Evolutionary conservation across 495 filamentous ascomycete genomes (phyloP), one percentile per base, ranked within the genome.

Genomic region (Antarctomyces pellizariae): DNA sequence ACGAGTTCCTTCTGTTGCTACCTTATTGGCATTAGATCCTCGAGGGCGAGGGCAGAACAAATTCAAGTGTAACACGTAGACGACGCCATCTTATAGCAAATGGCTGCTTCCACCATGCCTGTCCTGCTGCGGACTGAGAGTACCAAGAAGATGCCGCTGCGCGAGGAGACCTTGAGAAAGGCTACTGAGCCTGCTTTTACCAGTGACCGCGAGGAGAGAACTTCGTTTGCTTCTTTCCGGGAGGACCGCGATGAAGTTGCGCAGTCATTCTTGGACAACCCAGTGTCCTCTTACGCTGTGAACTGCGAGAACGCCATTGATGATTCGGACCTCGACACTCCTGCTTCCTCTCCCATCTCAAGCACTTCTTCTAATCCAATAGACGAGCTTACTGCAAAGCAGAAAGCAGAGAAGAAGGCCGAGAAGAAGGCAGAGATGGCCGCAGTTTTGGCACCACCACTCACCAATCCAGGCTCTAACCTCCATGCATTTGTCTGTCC

Each of bases 251-350:
- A 33, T 8, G 44, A 46, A 33, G 59, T 77, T 28, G 62, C 69
- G 25, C 75, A 82, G 51, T 71, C 62, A 10, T 82, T 82, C 38
- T 65, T 73, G 18, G 61, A 62, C 37, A 65, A 64, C 27, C 69
- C 71, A 38, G 46, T 66, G 32, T 62, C 59, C n/a, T 61, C 64
- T 20, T 63, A 66, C 24, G 46, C 57, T 22, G 45, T 48, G 24
- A 42, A 57, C 14, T 31, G 44, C 23, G 56, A 61, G 17, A 59
- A 59, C 25, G 50, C 46, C 16, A 39, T 59, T 34, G 53, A 51
- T 29, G 56, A 56, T 34, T 29, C 40, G 32, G 41, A 15, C 25
- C 20, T 39, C 26, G 31, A 31, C 34, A 16, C 30, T 25, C 26
- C 36, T 21, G 7, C 39, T 30, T 18, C 13, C 27, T 21, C 19